Evolutionary conservation across 2,329 filamentous ascomycete genomes (phyloP).

Genomic region (Calonectria fujianensis): DNA sequence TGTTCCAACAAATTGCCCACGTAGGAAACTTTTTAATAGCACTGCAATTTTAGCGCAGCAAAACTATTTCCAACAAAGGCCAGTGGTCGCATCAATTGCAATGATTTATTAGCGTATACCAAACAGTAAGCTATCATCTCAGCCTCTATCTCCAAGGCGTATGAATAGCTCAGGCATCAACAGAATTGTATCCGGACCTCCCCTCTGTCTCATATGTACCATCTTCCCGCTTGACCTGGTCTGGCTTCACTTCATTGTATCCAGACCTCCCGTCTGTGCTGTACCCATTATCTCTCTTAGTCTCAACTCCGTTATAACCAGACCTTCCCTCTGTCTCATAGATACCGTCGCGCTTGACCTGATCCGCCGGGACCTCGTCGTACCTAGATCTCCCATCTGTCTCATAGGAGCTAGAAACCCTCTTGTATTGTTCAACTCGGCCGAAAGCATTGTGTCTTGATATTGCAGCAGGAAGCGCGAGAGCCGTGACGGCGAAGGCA

Average conservation of each 20-base stretch:
- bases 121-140: background rate
- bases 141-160: background rate
- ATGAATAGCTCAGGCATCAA: background rate
- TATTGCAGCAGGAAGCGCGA: background rate
- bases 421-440: background rate
- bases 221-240: background rate
- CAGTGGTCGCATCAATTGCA: too few relatives aligned
- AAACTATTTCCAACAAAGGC: too few relatives aligned
- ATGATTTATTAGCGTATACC: background rate
- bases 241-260: background rate
- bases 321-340: conserved; percentile 13
- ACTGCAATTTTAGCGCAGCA: too few relatives aligned
- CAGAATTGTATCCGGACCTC: background rate
- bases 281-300: background rate
- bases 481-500: background rate
- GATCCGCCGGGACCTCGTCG: background rate
- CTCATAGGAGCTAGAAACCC: background rate
- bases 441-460: too few relatives aligned
- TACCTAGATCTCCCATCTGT: conserved; percentile 1
- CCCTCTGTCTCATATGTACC: background rate
- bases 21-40: too few relatives aligned
- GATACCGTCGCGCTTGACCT: background rate
- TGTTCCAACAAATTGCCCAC: too few relatives aligned
- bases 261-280: background rate
- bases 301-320: background rate